phyloP scores from a whole-genome alignment of 192 early-diverging fungal species.

The Chytriomyces sp. region DNA sequence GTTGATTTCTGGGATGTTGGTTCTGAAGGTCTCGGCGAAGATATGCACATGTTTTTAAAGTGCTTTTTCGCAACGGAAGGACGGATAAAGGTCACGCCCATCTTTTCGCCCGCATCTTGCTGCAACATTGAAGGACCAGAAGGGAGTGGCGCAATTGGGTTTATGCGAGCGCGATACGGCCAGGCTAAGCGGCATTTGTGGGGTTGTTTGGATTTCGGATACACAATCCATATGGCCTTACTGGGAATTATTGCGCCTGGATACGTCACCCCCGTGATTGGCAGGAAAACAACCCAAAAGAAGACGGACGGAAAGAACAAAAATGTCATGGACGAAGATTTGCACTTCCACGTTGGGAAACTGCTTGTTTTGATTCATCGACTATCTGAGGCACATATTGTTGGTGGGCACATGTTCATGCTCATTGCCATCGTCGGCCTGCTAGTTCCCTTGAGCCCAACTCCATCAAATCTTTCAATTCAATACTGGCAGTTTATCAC shows the following conservation, averaged over 20 bases:
- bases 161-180: conserved; percentile 61
- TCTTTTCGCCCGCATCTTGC: conserved; percentile 68
- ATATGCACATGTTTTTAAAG: conserved; percentile 74
- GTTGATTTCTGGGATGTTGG: conserved; percentile 72
- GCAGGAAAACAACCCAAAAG: neutral
- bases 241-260: conserved; percentile 40
- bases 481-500: conserved; percentile 38
- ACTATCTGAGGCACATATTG: conserved; percentile 45
- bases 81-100: conserved; percentile 54
- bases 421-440: conserved; percentile 36
- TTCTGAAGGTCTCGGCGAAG: conserved; percentile 68
- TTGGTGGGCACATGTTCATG: conserved; percentile 45
- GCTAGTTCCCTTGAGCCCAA: conserved; percentile 35
- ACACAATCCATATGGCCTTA: conserved; percentile 48
- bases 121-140: conserved; percentile 45
- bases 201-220: conserved; percentile 65
- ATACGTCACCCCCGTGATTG: conserved; percentile 29
- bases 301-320: conserved; percentile 15
- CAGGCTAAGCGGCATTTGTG: conserved; percentile 72
- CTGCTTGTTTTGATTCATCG: conserved; percentile 38
- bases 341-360: conserved; percentile 24
- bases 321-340: conserved; percentile 13
- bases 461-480: neutral
- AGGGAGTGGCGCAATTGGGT: conserved; percentile 39
- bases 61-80: conserved; percentile 70